phyloP scores from a whole-genome alignment of 129 eudicot species.

The Scalesia atractyloides region DNA sequence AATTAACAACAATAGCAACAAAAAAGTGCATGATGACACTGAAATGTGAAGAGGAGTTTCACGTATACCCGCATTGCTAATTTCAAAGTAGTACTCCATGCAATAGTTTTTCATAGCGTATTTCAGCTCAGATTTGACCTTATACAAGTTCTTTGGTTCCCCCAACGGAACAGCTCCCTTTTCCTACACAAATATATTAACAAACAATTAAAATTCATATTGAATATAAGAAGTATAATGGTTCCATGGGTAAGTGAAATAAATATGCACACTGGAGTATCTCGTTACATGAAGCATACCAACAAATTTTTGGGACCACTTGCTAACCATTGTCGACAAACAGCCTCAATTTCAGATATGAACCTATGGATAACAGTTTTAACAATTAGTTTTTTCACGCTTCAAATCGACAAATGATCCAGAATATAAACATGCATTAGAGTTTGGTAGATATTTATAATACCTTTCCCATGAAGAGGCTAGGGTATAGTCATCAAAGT shows the following conservation, averaged over 20 bases:
- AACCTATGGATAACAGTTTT: conserved; percentile 51
- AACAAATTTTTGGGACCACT: conserved; percentile 73
- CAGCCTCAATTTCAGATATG: conserved; percentile 95
- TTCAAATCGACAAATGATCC: conserved; percentile 4
- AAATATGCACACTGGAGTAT: conserved; percentile 29
- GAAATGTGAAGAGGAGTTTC: conserved; percentile 13
- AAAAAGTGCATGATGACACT: background rate
- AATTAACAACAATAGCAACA: conserved; percentile 3
- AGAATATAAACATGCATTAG: background rate
- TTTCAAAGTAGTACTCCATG: conserved; percentile 83
- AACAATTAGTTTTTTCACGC: background rate
- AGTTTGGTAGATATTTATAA: background rate
- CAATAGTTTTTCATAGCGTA: conserved; percentile 72
- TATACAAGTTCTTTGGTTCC: conserved; percentile 57
- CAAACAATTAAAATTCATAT: background rate
- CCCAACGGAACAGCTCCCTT: conserved; percentile 66
- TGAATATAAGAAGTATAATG: conserved; percentile 1
- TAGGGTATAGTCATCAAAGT: conserved; percentile 88
- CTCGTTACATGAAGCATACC: conserved; percentile 54
- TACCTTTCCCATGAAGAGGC: conserved; percentile 99
- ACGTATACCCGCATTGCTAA: conserved; percentile 55
- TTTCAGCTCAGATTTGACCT: conserved; percentile 75
- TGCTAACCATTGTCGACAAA: conserved; percentile 88
- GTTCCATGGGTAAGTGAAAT: conserved; percentile 14
- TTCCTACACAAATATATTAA: conserved; percentile 44